Base-by-base conservation (phyloP, 164 flowering plant species). In the Aristolochia fimbriata region DNA sequence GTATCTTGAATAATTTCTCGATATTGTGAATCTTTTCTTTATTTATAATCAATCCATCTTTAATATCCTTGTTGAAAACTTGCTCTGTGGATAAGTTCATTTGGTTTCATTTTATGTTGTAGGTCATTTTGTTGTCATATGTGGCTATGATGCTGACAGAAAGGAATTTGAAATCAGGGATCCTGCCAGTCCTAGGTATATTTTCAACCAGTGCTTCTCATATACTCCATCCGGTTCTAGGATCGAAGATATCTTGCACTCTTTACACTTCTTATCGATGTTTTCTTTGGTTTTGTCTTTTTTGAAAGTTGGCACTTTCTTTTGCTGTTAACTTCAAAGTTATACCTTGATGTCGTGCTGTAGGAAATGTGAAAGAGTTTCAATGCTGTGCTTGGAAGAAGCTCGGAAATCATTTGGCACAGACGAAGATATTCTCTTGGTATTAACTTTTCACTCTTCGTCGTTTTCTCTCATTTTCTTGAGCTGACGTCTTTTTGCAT, bases 361-460 rank as follows among this genome's bases (percentile, higher is more conserved):
- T 81, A 90, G 99, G 83, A 78, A 80, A 62, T 67, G 62, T 55
- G 81, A 70, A 66, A 80, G 77, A 69, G 62, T 94, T 31, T 71
- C 93, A 37, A 74, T 87, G 62, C 72, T 73, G 63, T 79, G 85
- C 70, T 73, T 91, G 20, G 86, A 87, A 57, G 84, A 81, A 64
- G 96, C 99, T n/a, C 95, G 95, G 23, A 87, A 87, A 76, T 81
- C 93, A 17, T 94, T 85, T 75, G 99, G 99, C 24, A 94, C 99
- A 0, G 99, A 91, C 65, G 99, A 94, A 66, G 99, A 94, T 78
- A 80, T 94, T 77, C 87, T 91, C 21, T 67, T 94, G 95, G 94
- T 87, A 81, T 79, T 30, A 33, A 25, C 37, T 19, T 12, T 21
- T 58, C 20, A 4, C 52, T 49, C 52, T 17, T 7, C 30, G n/a